Base-by-base conservation (phyloP, 2,329 filamentous ascomycete species). In the Aureobasidium sp. region DNA sequence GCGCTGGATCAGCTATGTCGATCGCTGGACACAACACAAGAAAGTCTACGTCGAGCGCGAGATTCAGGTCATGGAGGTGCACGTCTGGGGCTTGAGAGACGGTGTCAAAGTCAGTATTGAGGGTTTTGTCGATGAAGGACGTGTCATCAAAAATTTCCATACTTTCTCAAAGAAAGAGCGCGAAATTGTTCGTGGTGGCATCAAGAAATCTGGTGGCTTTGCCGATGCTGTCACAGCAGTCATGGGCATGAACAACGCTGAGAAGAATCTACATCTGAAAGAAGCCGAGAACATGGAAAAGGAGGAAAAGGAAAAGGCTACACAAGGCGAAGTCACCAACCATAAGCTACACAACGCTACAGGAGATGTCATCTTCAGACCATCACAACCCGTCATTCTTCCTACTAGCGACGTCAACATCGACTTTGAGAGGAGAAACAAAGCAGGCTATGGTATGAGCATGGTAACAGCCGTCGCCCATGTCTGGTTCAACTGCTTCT, bases 401-500 rank as follows among this genome's bases (percentile, higher is more conserved):
- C 85, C 88, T 0, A 89, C 86, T 50, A 91, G 88, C 72, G 94
- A 97, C 70, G 82, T 97, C 67, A 96, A 96, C 72, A 89, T 97
- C 66, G 87, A 91, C 54, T 85, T 97, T 29, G 92, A 97, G 75
- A 84, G 91, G 8, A 85, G 92, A 39, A 96, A 91, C 74, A 89
- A 87, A 69, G 85, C 89, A 1, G 82, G 84, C 5, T 89, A 89
- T 68, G 82, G 82, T 7, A 83, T 90, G 67, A 91, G 90, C 0
- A 90, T 97, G 86, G 91, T 97, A 3, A 96, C 93, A 0, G 87
- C 92, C 0, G 87, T 97, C 10, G 92, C 92, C 0, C 93, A 97
- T 69, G 90, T 96, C 16, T 99, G 94, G 94, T 96, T 97, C 79
- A 99, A 99, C 70, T 80, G 86, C 1, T 97, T 86, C 74, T 97